Evolutionary conservation across 164 flowering plant genomes (phyloP), one percentile per base, ranked within the genome.

Genomic region (Brasenia schreberi): DNA sequence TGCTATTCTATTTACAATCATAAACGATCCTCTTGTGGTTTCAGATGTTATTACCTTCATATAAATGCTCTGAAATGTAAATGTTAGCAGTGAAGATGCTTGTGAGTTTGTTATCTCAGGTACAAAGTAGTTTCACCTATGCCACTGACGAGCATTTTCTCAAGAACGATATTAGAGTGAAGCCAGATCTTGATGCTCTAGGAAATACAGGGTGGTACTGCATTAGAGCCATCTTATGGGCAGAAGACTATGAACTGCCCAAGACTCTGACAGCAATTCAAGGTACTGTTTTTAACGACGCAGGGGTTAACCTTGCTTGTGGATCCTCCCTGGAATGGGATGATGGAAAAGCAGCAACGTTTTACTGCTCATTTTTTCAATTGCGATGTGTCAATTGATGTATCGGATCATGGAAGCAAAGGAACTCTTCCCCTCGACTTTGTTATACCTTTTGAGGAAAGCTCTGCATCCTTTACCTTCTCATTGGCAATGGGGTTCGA

Each of bases 161-260:
- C 7, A 66, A 72, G 63, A 77, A 74, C 5, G 65, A 79, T 49
- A 74, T 81, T 18, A 74, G 84, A 5, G 74, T 77, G 45, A 81
- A 79, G 72, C 78, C 82, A 19, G 81, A 81, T 61, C 71, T 79
- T 6, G 84, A 81, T 63, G 66, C 69, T 39, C 77, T 81, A 5
- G 84, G 84, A 6, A 82, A 81, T 59, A 7, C 61, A 4, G 84
- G 84, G 43, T 81, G 82, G 82, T 81, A 81, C 68, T 81, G 82
- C 73, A 74, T 72, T 63, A 72, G 82, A 18, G 73, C 78, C 39
- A 81, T 79, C 63, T 53, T 81, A 33, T 81, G 82, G 81, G 75
- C 81, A 27, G 75, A 70, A 5, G 68, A 76, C 59, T 75, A 77
- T 19, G 72, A 79, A 66, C 74, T 81, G 52, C 84, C 84, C 0